A percentile compares a stretch with the other conserved stretches of the same genome.
Conservation (phyloP, 306 rosid genomes). For the Delonix regia region DNA sequence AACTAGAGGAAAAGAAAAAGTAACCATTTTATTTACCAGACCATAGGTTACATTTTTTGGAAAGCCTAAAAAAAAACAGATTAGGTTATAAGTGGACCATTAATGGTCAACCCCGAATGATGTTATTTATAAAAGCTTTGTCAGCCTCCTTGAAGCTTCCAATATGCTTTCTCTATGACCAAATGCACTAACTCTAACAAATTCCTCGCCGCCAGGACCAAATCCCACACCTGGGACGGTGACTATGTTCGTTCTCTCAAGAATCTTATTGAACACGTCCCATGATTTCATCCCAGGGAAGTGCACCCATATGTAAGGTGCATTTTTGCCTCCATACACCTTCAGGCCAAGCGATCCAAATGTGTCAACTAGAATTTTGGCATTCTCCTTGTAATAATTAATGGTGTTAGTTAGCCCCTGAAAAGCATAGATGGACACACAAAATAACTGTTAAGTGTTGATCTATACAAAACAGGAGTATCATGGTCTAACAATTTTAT, state of each 20-base stretch:
- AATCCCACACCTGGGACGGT: conserved; percentile 76
- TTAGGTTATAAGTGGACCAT: not conserved
- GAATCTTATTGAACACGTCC: conserved; percentile 60
- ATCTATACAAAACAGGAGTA: too few species aligned
- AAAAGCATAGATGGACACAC: not conserved
- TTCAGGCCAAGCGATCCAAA: conserved; percentile 56
- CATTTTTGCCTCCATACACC: conserved; percentile 67
- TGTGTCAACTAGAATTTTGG: conserved; percentile 53
- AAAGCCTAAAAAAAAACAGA: too few species aligned
- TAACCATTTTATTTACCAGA: not conserved
- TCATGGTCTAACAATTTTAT: too few species aligned
- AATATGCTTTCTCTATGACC: conserved; percentile 51
- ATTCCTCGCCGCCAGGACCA: conserved; percentile 75
- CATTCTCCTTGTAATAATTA: conserved; percentile 59
- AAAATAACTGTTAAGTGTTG: not conserved
- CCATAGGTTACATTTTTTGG: not conserved
- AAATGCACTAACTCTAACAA: conserved; percentile 62
- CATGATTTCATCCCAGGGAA: conserved; percentile 68
- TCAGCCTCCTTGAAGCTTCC: conserved; percentile 63
- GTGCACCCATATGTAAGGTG: conserved; percentile 72
- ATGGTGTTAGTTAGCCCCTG: conserved; percentile 53
- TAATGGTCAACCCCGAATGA: not conserved
- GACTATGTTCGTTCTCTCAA: conserved; percentile 56
- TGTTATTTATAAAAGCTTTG: conserved; percentile 9
- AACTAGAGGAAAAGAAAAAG: not conserved